Percentiles rank a stretch among this genome's conserved stretches.
These are phyloP conservation scores for Chlorella sp. DNA, from an alignment of 139 green algal genomes.

Conservation along the genomic window DNA sequence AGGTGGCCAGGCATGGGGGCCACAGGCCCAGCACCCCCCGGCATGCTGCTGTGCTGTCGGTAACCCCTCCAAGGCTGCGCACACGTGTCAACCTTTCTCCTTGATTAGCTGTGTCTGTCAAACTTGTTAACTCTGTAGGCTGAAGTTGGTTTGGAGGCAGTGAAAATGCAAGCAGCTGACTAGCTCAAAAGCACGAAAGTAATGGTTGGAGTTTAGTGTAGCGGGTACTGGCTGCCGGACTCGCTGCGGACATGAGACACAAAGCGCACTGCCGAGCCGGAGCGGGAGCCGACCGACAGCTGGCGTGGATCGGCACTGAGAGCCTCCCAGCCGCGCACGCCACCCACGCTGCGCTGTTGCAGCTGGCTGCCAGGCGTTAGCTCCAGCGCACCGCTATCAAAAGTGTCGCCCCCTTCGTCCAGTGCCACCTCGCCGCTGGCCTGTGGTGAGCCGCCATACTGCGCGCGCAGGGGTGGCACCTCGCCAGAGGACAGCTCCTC, in stretches of 20 bases:
- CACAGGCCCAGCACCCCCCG: too few species aligned
- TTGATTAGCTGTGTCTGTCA: too few species aligned
- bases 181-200: too few species aligned
- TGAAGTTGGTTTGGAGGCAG: too few species aligned
- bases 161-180: too few species aligned
- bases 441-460: slow-evolving; percentile 11
- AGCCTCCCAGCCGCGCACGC: background rate
- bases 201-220: background rate
- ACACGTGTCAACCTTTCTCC: too few species aligned
- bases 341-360: background rate
- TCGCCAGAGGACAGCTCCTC: slow-evolving; percentile 19
- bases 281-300: background rate
- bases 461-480: slow-evolving; percentile 2
- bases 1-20: too few species aligned
- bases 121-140: too few species aligned
- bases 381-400: background rate
- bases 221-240: slow-evolving; percentile 14
- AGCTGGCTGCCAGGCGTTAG: background rate
- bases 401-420: background rate
- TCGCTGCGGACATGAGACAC: slow-evolving; percentile 12
- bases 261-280: slow-evolving; percentile 14
- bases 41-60: too few species aligned
- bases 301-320: background rate
- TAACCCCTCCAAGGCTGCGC: too few species aligned
- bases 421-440: background rate